These are phyloP conservation scores for Aegilops speltoides DNA, from an alignment of 176 grass and related monocot species.

Conservation along the genomic window DNA sequence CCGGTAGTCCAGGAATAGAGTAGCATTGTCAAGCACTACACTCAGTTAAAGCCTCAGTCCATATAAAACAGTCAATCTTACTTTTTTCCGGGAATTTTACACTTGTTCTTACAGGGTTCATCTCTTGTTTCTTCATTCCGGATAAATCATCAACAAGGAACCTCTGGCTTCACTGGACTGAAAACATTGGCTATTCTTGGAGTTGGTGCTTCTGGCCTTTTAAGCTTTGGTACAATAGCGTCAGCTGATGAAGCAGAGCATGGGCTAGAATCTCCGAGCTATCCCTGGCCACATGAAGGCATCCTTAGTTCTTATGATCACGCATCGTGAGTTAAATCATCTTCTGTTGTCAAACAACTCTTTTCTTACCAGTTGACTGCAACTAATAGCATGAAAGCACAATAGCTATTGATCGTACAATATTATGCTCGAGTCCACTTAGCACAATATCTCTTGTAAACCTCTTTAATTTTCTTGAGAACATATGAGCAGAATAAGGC, in stretches of 20 bases:
- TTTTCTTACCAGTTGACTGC: too few species aligned
- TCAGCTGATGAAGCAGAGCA: conserved; percentile 96
- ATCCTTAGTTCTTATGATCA: conserved; percentile 98
- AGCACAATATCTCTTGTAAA: not conserved
- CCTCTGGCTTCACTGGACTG: conserved; percentile 40
- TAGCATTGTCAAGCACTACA: too few species aligned
- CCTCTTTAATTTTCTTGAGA: not conserved
- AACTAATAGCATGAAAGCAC: too few species aligned
- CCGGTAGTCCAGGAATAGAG: too few species aligned
- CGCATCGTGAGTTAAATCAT: conserved; percentile 72
- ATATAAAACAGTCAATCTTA: too few species aligned
- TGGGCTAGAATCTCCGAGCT: conserved; percentile 64
- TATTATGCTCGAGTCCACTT: too few species aligned
- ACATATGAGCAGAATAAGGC: conserved; percentile 65
- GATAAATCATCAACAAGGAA: conserved; percentile 46
- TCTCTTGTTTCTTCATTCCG: conserved; percentile 47
- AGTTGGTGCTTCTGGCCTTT: conserved; percentile 73
- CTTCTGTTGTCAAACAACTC: not conserved
- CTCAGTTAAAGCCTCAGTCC: too few species aligned
- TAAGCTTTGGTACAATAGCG: conserved; percentile 74
- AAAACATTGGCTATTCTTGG: conserved; percentile 72
- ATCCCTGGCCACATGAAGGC: conserved; percentile 96
- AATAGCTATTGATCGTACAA: too few species aligned
- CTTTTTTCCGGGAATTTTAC: not conserved
- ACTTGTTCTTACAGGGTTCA: conserved; percentile 47